These are phyloP conservation scores for Geotrichum armillariae DNA, from an alignment of 1,139 yeast species.

Conservation along the genomic window DNA sequence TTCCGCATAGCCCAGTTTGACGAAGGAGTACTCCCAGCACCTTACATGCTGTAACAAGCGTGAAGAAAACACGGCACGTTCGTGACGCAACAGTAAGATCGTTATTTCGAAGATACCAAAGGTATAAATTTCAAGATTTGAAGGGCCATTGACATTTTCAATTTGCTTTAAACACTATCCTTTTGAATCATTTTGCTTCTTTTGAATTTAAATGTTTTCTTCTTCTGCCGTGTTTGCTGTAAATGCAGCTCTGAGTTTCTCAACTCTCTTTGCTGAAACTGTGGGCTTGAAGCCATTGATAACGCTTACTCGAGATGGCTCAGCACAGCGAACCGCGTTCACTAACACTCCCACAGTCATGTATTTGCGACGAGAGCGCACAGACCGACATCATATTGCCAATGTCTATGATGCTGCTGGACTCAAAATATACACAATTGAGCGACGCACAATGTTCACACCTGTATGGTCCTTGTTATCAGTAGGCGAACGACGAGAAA, in stretches of 20 bases:
- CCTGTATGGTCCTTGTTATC: constrained; percentile 55
- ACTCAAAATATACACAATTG: constrained; percentile 50
- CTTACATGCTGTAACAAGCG: too few species aligned
- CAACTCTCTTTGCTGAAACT: constrained; percentile 19
- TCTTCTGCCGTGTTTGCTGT: constrained; percentile 21
- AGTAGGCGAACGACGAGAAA: constrained; percentile 48
- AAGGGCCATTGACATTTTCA: not conserved
- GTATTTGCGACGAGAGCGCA: constrained; percentile 52
- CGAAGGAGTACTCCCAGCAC: too few species aligned
- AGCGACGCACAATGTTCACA: constrained; percentile 49
- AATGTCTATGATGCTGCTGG: constrained; percentile 53
- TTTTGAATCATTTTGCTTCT: not conserved
- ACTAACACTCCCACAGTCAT: constrained; percentile 44
- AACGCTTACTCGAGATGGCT: constrained; percentile 18
- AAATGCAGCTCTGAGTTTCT: constrained; percentile 21
- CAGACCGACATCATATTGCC: constrained; percentile 46
- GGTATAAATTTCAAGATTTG: not conserved
- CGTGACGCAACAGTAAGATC: not conserved
- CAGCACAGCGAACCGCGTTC: constrained; percentile 33
- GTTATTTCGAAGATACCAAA: not conserved
- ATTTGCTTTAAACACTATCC: not conserved
- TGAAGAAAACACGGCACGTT: not conserved
- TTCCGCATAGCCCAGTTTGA: too few species aligned
- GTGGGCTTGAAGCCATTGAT: constrained; percentile 17
- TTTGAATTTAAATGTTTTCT: constrained; percentile 16